These are phyloP conservation scores for Teunomyces gatunensis DNA, from an alignment of 805 yeast species.

Conservation along the genomic window DNA sequence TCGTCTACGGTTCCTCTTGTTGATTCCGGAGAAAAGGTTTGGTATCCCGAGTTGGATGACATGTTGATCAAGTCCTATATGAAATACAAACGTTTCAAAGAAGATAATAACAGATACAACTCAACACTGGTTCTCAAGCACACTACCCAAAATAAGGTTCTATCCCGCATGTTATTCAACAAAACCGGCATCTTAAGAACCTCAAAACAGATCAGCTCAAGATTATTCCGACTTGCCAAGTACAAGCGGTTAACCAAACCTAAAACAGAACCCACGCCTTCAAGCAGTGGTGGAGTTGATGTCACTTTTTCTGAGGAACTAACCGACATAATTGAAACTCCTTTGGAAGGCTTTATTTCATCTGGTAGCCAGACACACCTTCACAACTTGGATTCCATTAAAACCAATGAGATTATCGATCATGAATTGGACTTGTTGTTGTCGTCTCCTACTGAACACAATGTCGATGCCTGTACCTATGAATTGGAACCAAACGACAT, in stretches of 20 bases:
- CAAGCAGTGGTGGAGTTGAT: neutral
- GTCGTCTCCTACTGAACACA: conserved; percentile 21
- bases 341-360: conserved; percentile 24
- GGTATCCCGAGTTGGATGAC: conserved; percentile 38
- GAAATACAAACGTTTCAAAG: conserved; percentile 32
- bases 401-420: conserved; percentile 25
- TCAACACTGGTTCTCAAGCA: conserved; percentile 24
- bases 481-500: conserved; percentile 5
- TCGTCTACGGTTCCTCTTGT: neutral
- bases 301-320: conserved; percentile 15
- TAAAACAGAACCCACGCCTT: neutral
- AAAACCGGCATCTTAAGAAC: conserved; percentile 36
- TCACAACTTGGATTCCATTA: conserved; percentile 15
- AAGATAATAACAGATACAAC: conserved; percentile 18
- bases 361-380: conserved; percentile 1
- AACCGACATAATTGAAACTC: conserved; percentile 27
- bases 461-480: neutral
- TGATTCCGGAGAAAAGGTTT: conserved; percentile 19
- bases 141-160: conserved; percentile 37
- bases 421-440: conserved; percentile 30
- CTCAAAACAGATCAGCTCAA: conserved; percentile 34
- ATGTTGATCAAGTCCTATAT: conserved; percentile 32
- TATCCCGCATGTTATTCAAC: conserved; percentile 38
- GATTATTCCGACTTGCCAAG: conserved; percentile 29
- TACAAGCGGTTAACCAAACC: conserved; percentile 20